These are phyloP conservation scores for Ophiostoma sp. DNA, from an alignment of 2,329 filamentous ascomycete genomes.

Conservation along the genomic window DNA sequence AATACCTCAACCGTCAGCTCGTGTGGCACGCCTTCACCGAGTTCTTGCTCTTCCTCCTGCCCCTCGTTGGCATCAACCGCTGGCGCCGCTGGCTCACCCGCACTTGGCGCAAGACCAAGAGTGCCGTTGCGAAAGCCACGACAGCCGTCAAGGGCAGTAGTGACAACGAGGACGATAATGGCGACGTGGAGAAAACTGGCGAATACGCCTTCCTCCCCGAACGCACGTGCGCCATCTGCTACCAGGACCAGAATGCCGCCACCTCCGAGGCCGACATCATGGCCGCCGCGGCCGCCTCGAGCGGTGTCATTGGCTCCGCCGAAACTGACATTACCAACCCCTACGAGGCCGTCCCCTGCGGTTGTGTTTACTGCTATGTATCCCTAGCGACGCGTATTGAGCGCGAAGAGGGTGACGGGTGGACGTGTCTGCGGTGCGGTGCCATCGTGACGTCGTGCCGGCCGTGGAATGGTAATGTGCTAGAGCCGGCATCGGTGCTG, in stretches of 20 bases:
- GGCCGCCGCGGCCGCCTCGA: slow-evolving; percentile 63
- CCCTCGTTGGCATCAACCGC: slow-evolving; percentile 88
- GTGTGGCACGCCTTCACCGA: slow-evolving; percentile 99
- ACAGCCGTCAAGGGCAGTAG: slow-evolving; percentile 29
- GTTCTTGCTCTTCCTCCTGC: slow-evolving; percentile 88
- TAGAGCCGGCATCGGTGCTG: slow-evolving; percentile 52
- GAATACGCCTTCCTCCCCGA: slow-evolving; percentile 86
- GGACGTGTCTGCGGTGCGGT: slow-evolving; percentile 87
- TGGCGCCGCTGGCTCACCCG: slow-evolving; percentile 89
- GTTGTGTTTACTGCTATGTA: slow-evolving; percentile 93
- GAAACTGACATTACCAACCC: slow-evolving; percentile 95
- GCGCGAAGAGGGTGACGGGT: slow-evolving; percentile 90
- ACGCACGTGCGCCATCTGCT: slow-evolving; percentile 94
- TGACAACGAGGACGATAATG: slow-evolving; percentile 25
- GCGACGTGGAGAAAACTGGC: slow-evolving; percentile 58
- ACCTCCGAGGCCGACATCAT: slow-evolving; percentile 75
- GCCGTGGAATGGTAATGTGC: slow-evolving; percentile 88
- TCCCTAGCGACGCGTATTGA: slow-evolving; percentile 90
- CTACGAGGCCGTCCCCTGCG: slow-evolving; percentile 86
- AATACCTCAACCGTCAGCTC: slow-evolving; percentile 94
- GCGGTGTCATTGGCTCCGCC: slow-evolving; percentile 81
- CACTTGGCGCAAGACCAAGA: slow-evolving; percentile 79
- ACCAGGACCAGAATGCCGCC: slow-evolving; percentile 83
- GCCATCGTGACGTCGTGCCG: slow-evolving; percentile 79
- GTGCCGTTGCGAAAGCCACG: slow-evolving; percentile 53